These are phyloP conservation scores for Stemphylium lycopersici DNA, from an alignment of 2,329 filamentous ascomycete genomes.

Conservation along the genomic window DNA sequence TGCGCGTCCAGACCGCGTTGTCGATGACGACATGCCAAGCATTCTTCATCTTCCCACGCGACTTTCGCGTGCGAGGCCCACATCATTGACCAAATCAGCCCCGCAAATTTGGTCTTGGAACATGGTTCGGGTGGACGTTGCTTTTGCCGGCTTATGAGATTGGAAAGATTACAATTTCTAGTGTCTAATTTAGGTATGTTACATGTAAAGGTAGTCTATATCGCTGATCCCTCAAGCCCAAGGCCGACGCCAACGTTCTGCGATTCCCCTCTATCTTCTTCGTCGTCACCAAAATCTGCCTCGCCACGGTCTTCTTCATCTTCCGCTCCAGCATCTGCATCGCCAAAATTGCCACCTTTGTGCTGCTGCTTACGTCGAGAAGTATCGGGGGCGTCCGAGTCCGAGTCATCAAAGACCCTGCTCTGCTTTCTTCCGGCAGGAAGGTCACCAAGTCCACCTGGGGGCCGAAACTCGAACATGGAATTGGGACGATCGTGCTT, in stretches of 20 bases:
- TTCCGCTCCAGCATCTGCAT: conserved; percentile 13
- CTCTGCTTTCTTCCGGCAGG: conserved; percentile 33
- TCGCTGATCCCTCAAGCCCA: conserved; percentile 14
- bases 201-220: conserved; percentile 7
- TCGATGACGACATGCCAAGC: conserved; percentile 25
- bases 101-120: background rate
- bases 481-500: conserved; percentile 38
- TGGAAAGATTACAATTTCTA: conserved; percentile 4
- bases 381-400: conserved; percentile 23
- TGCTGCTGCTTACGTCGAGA: conserved; percentile 13
- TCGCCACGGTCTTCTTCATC: conserved; percentile 20
- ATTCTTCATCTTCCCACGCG: background rate
- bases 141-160: background rate
- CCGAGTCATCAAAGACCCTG: conserved; percentile 54
- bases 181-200: conserved; percentile 2
- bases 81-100: no score
- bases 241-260: conserved; percentile 20
- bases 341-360: conserved; percentile 11
- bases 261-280: conserved; percentile 21
- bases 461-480: conserved; percentile 47
- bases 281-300: conserved; percentile 31
- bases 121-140: background rate
- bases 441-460: conserved; percentile 29
- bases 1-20: conserved; percentile 24
- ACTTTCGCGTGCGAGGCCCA: background rate